Base-by-base conservation (phyloP, 768 basidiomycete species). In the Trametes elegans region DNA sequence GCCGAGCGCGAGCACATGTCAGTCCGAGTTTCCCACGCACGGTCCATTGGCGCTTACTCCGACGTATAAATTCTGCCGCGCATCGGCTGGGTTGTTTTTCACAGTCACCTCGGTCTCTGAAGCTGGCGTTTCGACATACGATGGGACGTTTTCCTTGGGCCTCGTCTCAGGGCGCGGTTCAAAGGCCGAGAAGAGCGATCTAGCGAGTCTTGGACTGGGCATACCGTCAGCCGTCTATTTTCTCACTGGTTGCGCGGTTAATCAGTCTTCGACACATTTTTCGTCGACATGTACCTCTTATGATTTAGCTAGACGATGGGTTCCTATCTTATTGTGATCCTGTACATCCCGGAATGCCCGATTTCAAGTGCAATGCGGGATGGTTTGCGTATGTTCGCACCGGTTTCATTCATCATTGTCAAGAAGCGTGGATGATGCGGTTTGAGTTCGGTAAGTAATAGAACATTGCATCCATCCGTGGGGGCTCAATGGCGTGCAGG, bases 241-340 rank as follows among this genome's bases (percentile, higher is more conserved):
- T 47, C 60, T 60, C 60, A 79, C 70, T 70, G 82, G 76, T 53
- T 65, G 71, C 66, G 75, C 76, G 85, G 83, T 77, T 81, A 87
- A 88, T 88, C 85, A 85, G 84, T 73, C 77, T 74, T 73, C 78
- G 82, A 69, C 71, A 85, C 80, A 84, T 59, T 23, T 57, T 31
- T 18, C n/a, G 34, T 39, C 16, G 34, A n/a, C 2, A 14, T 19
- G 34, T 35, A 35, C n/a, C n/a, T n/a, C n/a, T n/a, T n/a, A n/a
- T n/a, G n/a, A n/a, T n/a, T n/a, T n/a, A n/a, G n/a, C n/a, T n/a
- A n/a, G n/a, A n/a, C n/a, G n/a, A n/a, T n/a, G n/a, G n/a, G n/a
- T n/a, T n/a, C n/a, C n/a, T n/a, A n/a, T n/a, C n/a, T n/a, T n/a
- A n/a, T n/a, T n/a, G n/a, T n/a, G n/a, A n/a, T n/a, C n/a, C n/a